phyloP scores from a whole-genome alignment of 306 rosid genomes.

The Ceratonia siliqua region DNA sequence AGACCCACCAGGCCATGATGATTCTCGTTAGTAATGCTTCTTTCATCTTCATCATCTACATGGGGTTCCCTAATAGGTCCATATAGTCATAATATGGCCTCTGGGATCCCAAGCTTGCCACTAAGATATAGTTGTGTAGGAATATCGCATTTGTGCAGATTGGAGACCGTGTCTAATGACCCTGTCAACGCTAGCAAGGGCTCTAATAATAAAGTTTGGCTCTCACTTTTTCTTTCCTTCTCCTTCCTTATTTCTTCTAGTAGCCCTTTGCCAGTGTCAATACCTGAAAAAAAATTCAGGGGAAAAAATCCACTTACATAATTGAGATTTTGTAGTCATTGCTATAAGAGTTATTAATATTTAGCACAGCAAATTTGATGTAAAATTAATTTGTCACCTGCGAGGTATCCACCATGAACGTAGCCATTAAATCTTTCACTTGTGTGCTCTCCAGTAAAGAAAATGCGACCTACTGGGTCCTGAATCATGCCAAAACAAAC shows the following conservation, averaged over 20 bases:
- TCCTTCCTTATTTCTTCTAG: constrained; percentile 72
- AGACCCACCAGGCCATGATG: constrained; percentile 29
- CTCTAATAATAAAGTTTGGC: constrained; percentile 57
- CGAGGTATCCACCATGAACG: constrained; percentile 89
- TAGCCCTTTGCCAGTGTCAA: constrained; percentile 71
- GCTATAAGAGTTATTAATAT: not conserved
- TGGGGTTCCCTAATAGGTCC: constrained; percentile 25
- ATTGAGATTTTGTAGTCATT: not conserved
- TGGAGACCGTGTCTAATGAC: constrained; percentile 66
- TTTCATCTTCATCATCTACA: constrained; percentile 15
- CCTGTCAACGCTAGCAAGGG: constrained; percentile 75
- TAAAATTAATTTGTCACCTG: constrained; percentile 47
- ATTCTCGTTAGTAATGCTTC: constrained; percentile 25
- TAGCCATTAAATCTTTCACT: constrained; percentile 87
- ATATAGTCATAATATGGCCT: constrained; percentile 62
- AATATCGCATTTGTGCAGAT: constrained; percentile 76
- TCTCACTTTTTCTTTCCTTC: constrained; percentile 60
- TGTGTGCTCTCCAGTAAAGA: constrained; percentile 90
- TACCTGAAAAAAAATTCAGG: constrained; percentile 54
- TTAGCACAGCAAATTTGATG: not conserved
- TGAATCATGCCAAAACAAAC: constrained; percentile 28
- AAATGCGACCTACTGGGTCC: constrained; percentile 84
- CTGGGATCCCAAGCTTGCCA: constrained; percentile 61
- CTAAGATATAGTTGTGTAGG: constrained; percentile 75
- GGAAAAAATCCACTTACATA: constrained; percentile 4